Evolutionary conservation across 1,139 yeast species (phyloP), one percentile per base, ranked within the genome.

Genomic region (Taiozyma sp.): DNA sequence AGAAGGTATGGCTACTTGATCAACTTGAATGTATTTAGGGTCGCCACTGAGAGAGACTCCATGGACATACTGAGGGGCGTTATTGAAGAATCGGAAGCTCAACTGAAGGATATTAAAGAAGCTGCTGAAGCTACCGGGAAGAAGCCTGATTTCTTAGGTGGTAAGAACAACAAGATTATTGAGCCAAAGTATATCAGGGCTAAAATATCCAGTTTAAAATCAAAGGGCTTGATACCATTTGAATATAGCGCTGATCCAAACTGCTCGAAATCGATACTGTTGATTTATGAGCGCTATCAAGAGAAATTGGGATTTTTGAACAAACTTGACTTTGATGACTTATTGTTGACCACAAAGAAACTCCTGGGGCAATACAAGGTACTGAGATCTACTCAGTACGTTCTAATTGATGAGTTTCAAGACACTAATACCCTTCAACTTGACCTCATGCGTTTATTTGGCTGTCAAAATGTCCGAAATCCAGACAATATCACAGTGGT

Each of bases 331-430:
- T 92, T 89, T 66, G 98, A 92, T 65, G 98, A 92, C 64, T 75
- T 95, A 49, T 71, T 93, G 40, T 65, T 87, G 32, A 70, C 74
- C 49, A 78, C 91, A 39, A 70, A 75, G 54, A 65, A 70, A 13
- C 68, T 91, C 19, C 61, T 90, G n/a, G 60, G 64, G 23, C 65
- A 70, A 51, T 73, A 79, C 4, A 72, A 75, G 0, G 79, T 83
- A 23, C 70, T 86, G 23, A 70, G 72, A 2, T 70, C 72, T 49
- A 71, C 87, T 8, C 72, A 80, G 55, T 93, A 89, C 60, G 92
- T 91, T 0, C 72, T 93, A 24, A 90, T 93, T 4, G 99, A 93
- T 68, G 99, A 93, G 66, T 93, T 89, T 61, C 99, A 93, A 69
- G 99, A 93, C 62, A 91, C 97, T 0, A 90, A 88, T 59, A 75